Conservation (phyloP, 768 basidiomycete genomes). For the Postia placenta region DNA sequence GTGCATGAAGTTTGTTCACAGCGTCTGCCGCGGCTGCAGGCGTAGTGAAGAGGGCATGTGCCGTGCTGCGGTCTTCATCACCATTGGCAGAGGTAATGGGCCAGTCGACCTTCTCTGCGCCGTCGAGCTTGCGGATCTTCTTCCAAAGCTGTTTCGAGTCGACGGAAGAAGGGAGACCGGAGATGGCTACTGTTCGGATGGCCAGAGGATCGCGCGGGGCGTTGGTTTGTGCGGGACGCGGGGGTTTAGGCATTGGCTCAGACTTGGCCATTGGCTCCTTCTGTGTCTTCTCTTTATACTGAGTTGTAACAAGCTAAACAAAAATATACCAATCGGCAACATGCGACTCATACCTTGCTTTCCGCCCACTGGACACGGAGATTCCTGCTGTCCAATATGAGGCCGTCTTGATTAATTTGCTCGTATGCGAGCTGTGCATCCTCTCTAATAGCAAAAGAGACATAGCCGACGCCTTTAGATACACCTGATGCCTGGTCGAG, state of each 20-base stretch:
- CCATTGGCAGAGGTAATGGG: constrained; percentile 42
- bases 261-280: neutral
- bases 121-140: constrained; percentile 73
- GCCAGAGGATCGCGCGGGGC: constrained; percentile 67
- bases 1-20: constrained; percentile 79
- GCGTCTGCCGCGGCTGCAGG: constrained; percentile 66
- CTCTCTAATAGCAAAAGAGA: constrained; percentile 83
- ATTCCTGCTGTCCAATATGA: constrained; percentile 60
- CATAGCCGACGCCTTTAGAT: constrained; percentile 96
- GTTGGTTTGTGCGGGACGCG: constrained; percentile 19
- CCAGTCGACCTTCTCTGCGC: constrained; percentile 74
- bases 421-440: constrained; percentile 77
- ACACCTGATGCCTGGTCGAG: constrained; percentile 64
- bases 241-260: constrained; percentile 30
- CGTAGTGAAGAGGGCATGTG: constrained; percentile 67
- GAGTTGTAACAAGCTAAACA: too few species aligned
- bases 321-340: too few species aligned
- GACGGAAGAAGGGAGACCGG: constrained; percentile 60
- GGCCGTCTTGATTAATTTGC: constrained; percentile 56
- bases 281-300: constrained; percentile 6
- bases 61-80: constrained; percentile 46
- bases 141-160: constrained; percentile 76
- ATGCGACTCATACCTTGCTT: constrained; percentile 60
- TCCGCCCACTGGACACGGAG: constrained; percentile 80
- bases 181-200: constrained; percentile 72